phyloP scores from a whole-genome alignment of 2,329 filamentous ascomycete species.

The Monosporascus sp. region DNA sequence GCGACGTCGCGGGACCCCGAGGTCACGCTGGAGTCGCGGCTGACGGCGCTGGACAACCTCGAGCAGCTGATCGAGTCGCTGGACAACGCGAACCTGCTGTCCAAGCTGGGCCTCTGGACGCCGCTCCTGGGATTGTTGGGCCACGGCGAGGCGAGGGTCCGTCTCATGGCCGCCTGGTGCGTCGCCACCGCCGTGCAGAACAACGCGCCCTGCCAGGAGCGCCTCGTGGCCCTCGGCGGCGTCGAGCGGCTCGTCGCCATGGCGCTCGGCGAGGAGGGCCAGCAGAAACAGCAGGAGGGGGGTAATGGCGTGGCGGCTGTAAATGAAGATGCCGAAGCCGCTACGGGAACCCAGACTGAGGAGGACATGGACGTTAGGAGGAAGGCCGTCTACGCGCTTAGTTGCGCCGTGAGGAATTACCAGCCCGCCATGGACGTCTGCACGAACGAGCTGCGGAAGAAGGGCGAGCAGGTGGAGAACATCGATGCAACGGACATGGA shows the following conservation, averaged over 20 bases:
- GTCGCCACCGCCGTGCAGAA: constrained; percentile 94
- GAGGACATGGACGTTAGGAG: constrained; percentile 60
- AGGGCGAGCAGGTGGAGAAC: constrained; percentile 50
- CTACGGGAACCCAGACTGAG: not conserved
- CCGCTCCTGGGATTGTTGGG: constrained; percentile 68
- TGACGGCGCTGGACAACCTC: constrained; percentile 89
- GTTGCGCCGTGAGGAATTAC: constrained; percentile 81
- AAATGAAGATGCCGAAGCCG: no score
- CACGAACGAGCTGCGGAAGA: constrained; percentile 54
- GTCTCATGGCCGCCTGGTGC: constrained; percentile 90
- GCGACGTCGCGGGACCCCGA: constrained; percentile 59
- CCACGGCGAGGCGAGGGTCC: constrained; percentile 64
- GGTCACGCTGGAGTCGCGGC: constrained; percentile 66
- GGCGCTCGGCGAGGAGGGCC: constrained; percentile 27
- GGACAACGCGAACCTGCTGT: constrained; percentile 96
- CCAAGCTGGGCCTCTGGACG: constrained; percentile 72
- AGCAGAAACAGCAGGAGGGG: no score
- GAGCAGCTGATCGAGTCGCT: constrained; percentile 88
- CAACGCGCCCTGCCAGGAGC: constrained; percentile 80
- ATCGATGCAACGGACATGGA: constrained; percentile 88
- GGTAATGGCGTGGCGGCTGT: no score
- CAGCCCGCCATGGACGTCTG: constrained; percentile 74
- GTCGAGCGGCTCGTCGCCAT: constrained; percentile 65
- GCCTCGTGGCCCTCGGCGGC: constrained; percentile 56
- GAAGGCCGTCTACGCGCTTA: constrained; percentile 87